Base-by-base conservation (phyloP, 2,329 filamentous ascomycete species). In the Neopestalotiopsis sp. region DNA sequence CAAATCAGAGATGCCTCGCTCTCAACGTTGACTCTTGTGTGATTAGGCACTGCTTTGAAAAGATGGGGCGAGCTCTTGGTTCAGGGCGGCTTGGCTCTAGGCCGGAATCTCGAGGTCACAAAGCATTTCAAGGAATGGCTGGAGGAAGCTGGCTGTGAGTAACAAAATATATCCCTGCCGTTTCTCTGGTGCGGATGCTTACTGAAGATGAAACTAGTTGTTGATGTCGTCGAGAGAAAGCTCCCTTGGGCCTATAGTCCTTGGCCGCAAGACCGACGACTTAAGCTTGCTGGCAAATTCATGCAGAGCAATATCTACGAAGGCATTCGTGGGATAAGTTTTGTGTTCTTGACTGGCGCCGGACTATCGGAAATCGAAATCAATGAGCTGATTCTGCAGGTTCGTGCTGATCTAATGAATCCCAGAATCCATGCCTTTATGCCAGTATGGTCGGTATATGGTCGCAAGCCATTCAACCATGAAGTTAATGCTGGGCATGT, bases 121-220 rank as follows among this genome's bases (percentile, higher is more conserved):
- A 28, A 59, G 17, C 13, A 63, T 40, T 67, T 66, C 45, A 69
- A 66, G 30, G 28, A 53, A 28, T 67, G 64, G 68, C 64, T 69
- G 12, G 42, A 42, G 12, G 68, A 69, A 38, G 38, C 42, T 20
- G 68, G 68, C 57, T 69, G 68, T 67, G 56, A 64, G 68, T 69
- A 57, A 32, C 34, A 7, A 7, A n/a, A 20, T 28, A 12, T 20
- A 14, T 17, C 53, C 5, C 6, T 6, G 28, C 38, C 61, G 24
- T 28, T 24, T 53, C n/a, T 53, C 6, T 10, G n/a, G 20, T n/a
- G 3, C 28, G 42, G 5, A 28, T 24, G n/a, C 42, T 42, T 3
- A 65, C 28, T 1, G 13, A 9, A 38, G 61, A 13, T 14, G 9
- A 12, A 58, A 32, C 10, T 3, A 69, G 58, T 69, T 38, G 64